phyloP scores from a whole-genome alignment of 108 stramenopile species.

The Seminavis robusta region DNA sequence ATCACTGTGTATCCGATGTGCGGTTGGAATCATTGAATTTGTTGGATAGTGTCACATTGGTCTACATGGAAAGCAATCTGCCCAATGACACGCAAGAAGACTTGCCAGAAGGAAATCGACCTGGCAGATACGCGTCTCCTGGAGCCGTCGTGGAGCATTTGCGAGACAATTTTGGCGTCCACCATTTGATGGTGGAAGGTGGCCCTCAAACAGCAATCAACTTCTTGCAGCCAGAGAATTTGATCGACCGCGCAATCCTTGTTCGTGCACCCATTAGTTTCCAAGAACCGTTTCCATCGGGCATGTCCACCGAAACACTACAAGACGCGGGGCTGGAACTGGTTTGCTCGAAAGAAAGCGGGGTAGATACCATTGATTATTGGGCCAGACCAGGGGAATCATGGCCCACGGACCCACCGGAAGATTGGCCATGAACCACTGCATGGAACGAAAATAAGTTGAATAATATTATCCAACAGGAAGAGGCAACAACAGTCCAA shows the following conservation, averaged over 20 bases:
- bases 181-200: constrained; percentile 86
- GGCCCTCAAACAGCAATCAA: constrained; percentile 64
- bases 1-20: constrained; percentile 24
- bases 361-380: constrained; percentile 59
- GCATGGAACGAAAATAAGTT: no score
- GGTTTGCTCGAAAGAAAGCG: constrained; percentile 31
- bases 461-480: no score
- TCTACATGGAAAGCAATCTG: neutral
- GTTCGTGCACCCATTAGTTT: constrained; percentile 58
- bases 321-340: constrained; percentile 51
- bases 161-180: constrained; percentile 21
- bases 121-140: constrained; percentile 17
- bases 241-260: constrained; percentile 72
- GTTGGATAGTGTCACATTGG: neutral
- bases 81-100: neutral
- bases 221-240: constrained; percentile 45
- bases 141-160: constrained; percentile 34
- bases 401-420: constrained; percentile 54
- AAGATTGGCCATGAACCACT: constrained; percentile 58
- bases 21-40: neutral
- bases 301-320: constrained; percentile 34
- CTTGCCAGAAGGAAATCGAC: neutral
- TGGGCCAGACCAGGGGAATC: constrained; percentile 46
- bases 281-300: constrained; percentile 40
- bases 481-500: no score